These are phyloP conservation scores for Pyracantha coccinea DNA, from an alignment of 331 rosid species.

Conservation along the genomic window DNA sequence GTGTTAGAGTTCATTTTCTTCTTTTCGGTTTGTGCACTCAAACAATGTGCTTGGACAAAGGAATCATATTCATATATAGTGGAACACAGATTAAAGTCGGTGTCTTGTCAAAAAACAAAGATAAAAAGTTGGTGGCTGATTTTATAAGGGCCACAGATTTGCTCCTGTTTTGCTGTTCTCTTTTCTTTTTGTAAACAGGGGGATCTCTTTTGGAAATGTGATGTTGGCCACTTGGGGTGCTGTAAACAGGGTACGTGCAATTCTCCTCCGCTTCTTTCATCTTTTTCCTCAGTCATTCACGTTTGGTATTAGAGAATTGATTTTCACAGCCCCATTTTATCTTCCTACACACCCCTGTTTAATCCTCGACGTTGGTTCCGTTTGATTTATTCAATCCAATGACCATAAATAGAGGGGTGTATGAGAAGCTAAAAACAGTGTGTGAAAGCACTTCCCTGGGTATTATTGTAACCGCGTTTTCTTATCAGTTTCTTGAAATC, in stretches of 20 bases:
- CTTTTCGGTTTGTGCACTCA: constrained; percentile 35
- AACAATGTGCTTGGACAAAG: constrained; percentile 33
- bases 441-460: not conserved
- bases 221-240: constrained; percentile 26
- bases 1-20: constrained; percentile 38
- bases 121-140: constrained; percentile 53
- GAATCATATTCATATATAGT: constrained; percentile 30
- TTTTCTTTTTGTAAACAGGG: constrained; percentile 26
- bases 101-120: not conserved
- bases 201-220: constrained; percentile 39
- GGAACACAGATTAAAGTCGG: constrained; percentile 37
- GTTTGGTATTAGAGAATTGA: too few species aligned
- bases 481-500: constrained; percentile 4
- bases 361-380: too few species aligned
- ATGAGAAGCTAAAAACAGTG: too few species aligned
- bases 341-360: too few species aligned
- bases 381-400: too few species aligned
- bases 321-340: too few species aligned
- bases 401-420: too few species aligned
- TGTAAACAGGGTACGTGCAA: constrained; percentile 41
- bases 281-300: not conserved
- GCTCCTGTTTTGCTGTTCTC: constrained; percentile 34
- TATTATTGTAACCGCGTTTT: not conserved
- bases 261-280: constrained; percentile 12
- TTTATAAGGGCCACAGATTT: constrained; percentile 64